Evolutionary conservation across 306 rosid species (phyloP).

Genomic region (Boehmeria nivea): DNA sequence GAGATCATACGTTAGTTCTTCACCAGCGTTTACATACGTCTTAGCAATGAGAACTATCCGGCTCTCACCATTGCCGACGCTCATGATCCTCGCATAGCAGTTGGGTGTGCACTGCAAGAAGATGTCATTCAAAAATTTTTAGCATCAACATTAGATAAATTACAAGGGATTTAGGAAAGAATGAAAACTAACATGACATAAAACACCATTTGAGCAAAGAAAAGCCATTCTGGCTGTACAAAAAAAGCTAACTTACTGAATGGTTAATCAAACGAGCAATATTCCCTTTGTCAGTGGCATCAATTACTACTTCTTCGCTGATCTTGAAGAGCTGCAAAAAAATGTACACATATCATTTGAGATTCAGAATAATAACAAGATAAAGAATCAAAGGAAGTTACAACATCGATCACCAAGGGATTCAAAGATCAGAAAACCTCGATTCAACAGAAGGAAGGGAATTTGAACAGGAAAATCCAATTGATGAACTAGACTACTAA

Average conservation of each 20-base stretch:
- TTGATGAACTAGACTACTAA: too few relatives aligned
- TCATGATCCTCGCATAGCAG: constrained; percentile 91
- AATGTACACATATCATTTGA: too few relatives aligned
- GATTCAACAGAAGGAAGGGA: background rate
- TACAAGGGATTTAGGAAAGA: background rate
- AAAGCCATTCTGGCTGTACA: background rate
- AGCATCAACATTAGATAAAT: background rate
- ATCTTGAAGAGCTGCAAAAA: constrained; percentile 82
- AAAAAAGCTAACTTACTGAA: constrained; percentile 63
- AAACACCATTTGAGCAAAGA: background rate
- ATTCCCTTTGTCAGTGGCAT: constrained; percentile 77
- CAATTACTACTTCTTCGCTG: constrained; percentile 88
- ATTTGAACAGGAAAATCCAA: background rate
- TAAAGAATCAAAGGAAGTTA: background rate
- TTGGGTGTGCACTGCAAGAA: constrained; percentile 94
- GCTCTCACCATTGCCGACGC: constrained; percentile 56
- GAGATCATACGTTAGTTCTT: constrained; percentile 71
- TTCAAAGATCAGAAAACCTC: background rate
- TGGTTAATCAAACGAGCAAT: constrained; percentile 93
- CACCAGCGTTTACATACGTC: constrained; percentile 69
- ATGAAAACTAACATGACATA: background rate
- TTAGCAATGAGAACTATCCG: constrained; percentile 92
- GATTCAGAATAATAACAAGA: background rate
- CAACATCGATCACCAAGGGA: too few relatives aligned
- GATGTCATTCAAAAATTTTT: background rate